Conservation (phyloP, 2,329 filamentous ascomycete species). For the Zasmidium angulare region DNA sequence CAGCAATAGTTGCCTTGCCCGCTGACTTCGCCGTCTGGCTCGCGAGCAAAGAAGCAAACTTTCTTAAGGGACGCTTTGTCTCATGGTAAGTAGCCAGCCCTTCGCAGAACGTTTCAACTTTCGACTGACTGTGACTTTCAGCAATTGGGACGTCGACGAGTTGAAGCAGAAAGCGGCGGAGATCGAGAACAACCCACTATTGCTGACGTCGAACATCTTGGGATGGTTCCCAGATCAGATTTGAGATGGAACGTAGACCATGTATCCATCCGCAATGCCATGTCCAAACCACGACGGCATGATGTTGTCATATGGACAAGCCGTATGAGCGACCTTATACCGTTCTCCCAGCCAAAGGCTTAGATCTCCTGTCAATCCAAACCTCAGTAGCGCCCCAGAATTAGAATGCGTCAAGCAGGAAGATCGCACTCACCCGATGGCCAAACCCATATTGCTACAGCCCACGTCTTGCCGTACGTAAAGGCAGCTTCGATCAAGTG, state of each 20-base stretch:
- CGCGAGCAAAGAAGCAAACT: neutral
- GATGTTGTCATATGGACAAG: too few species aligned
- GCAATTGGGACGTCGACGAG: conserved; percentile 7
- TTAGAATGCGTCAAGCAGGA: too few species aligned
- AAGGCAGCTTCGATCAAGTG: too few species aligned
- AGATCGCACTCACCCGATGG: too few species aligned
- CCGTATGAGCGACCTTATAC: too few species aligned
- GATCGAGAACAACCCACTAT: neutral
- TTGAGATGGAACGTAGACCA: neutral
- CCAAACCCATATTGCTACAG: too few species aligned
- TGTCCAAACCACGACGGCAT: too few species aligned
- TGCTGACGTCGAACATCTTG: neutral
- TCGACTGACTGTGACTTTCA: neutral
- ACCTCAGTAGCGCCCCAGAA: too few species aligned
- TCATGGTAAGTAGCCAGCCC: neutral
- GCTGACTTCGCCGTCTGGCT: conserved; percentile 1
- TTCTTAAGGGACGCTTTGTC: neutral
- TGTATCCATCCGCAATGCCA: too few species aligned
- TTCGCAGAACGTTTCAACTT: neutral
- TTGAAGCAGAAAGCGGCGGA: neutral
- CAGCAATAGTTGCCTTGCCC: neutral
- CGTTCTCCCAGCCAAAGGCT: too few species aligned
- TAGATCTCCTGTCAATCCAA: too few species aligned
- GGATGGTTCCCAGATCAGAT: neutral
- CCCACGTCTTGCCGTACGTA: too few species aligned